Evolutionary conservation across 2,329 filamentous ascomycete species (phyloP), one percentile per base, ranked within the genome.

Genomic region (Fusarium annulatum): DNA sequence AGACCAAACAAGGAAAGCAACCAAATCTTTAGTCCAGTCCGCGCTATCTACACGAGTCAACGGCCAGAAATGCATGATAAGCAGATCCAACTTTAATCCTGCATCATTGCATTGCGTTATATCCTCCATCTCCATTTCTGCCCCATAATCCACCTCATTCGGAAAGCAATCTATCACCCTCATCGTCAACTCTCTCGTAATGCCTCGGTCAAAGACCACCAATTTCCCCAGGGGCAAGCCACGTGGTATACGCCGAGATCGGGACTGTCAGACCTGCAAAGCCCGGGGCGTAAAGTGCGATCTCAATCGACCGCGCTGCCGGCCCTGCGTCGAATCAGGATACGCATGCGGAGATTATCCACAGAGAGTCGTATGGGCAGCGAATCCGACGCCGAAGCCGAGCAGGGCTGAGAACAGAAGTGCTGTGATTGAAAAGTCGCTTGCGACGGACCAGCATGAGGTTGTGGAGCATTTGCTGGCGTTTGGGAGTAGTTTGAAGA

Each of bases 321-420:
- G 67, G 18, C 76, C 77, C 9, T 79, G 77, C 55, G 68, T 76
- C n/a, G 62, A 80, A 55, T 77, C 79, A 6, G 79, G 77, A 2
- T 42, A 81, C 14, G 23, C 61, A 3, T 81, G 80, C 46, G 79
- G 78, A 41, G 80, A 78, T 9, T 82, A 82, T 49, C 76, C 79
- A 18, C 78, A 79, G 66, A 69, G 80, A 19, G 76, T 81, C 21
- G 74, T 81, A 3, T 82, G 80, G 80, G 67, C 77, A 0, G 73
- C 63, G 4, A 67, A 71, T 30, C 53, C 68, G 39, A 19, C 26
- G 23, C 16, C 33, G 18, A 58, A n/a, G 3, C 41, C 34, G 4
- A 58, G 18, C 16, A 58, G 26, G 23, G 10, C 15, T 10, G 41
- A 42, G 52, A 57, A 59, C 9, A 59, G 10, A 46, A 59, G 4